Evolutionary conservation across 129 eudicot species (phyloP).

Genomic region (Apium graveolens): DNA sequence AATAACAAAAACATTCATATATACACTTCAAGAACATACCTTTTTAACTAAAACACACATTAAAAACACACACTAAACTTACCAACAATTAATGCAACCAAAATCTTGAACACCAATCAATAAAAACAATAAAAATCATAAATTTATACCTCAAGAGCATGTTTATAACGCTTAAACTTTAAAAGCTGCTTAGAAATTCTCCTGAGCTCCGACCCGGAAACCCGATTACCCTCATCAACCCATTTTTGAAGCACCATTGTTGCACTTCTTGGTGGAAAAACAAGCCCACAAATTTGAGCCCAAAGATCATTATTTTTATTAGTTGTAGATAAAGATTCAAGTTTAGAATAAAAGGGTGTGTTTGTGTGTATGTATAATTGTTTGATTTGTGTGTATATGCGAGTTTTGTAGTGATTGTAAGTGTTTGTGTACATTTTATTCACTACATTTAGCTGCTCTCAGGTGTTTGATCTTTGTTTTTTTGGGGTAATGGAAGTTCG

Average conservation of each 20-base stretch:
- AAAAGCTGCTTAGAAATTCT: constrained; percentile 28
- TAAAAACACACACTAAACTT: not conserved
- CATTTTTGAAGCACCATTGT: constrained; percentile 37
- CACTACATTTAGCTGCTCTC: not conserved
- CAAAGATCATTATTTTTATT: constrained; percentile 11
- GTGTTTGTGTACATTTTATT: not conserved
- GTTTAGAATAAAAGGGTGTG: not conserved
- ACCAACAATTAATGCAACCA: not conserved
- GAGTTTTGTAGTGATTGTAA: not conserved
- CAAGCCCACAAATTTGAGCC: constrained; percentile 19
- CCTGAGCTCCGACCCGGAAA: constrained; percentile 40
- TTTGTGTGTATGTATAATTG: not conserved
- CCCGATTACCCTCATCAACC: constrained; percentile 38
- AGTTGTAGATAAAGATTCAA: not conserved
- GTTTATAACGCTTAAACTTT: constrained; percentile 30
- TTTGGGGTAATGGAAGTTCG: not conserved
- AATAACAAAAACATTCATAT: too few relatives aligned
- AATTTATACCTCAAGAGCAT: constrained; percentile 42
- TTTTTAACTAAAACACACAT: not conserved
- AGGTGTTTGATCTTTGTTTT: not conserved
- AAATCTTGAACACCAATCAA: not conserved
- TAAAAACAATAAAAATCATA: too few relatives aligned
- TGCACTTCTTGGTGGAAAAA: constrained; percentile 30
- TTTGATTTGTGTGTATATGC: not conserved
- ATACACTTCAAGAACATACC: not conserved